Evolutionary conservation across 225 moss, liverwort and hornwort genomes (phyloP).

Genomic region (Anthoceros angustus): DNA sequence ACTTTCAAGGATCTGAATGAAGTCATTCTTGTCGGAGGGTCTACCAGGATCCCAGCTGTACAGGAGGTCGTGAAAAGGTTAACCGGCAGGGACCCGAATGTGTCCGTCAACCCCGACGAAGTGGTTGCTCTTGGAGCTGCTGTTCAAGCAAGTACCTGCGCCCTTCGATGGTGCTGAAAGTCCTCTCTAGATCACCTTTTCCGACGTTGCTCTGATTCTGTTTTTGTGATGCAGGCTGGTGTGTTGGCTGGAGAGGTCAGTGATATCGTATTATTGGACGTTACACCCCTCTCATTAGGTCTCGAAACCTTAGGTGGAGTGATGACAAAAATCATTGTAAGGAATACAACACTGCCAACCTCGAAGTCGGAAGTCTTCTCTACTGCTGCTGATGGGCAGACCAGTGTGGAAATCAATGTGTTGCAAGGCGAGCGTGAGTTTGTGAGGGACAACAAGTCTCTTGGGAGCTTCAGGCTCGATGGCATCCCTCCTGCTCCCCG

Average conservation of each 20-base stretch:
- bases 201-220: neutral
- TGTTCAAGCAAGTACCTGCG: constrained; percentile 33
- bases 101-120: constrained; percentile 88
- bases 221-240: constrained; percentile 42
- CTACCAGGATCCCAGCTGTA: constrained; percentile 87
- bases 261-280: constrained; percentile 80
- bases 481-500: constrained; percentile 88
- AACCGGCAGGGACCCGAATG: constrained; percentile 70
- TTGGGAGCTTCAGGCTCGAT: constrained; percentile 84
- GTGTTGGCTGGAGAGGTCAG: constrained; percentile 88
- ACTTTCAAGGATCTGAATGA: constrained; percentile 82
- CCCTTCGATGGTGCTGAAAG: neutral
- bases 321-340: constrained; percentile 89
- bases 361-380: constrained; percentile 93
- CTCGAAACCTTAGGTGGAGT: constrained; percentile 87
- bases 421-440: constrained; percentile 96
- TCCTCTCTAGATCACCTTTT: too few relatives aligned
- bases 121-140: constrained; percentile 91
- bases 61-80: constrained; percentile 63
- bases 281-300: constrained; percentile 72
- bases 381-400: constrained; percentile 88
- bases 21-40: constrained; percentile 86
- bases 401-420: constrained; percentile 88
- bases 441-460: constrained; percentile 74
- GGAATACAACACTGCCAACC: constrained; percentile 81